Conservation (phyloP, 202 grass and related monocot genomes). For the Eragrostis tef region DNA sequence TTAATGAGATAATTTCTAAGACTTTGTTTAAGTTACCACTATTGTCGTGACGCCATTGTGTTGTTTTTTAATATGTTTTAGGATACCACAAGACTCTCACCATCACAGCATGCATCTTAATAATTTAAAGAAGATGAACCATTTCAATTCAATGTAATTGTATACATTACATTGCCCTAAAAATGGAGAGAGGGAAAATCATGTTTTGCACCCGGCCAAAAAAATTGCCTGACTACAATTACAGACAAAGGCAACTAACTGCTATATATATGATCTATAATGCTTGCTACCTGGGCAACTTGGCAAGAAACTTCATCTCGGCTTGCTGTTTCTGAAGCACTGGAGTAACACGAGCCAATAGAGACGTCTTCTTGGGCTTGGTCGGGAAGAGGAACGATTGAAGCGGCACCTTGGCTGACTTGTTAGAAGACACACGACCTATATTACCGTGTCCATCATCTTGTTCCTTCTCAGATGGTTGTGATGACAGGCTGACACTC, state of each 20-base stretch:
- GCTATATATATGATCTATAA: background rate
- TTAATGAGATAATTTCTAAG: too few relatives aligned
- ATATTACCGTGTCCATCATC: background rate
- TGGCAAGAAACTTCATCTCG: conserved; percentile 59
- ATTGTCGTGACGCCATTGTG: too few relatives aligned
- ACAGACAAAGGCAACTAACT: background rate
- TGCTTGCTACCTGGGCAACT: conserved; percentile 50
- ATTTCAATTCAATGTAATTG: background rate
- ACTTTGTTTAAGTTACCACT: too few relatives aligned
- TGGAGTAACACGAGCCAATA: conserved; percentile 69
- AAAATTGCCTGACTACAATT: background rate
- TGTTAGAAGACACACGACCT: conserved; percentile 46
- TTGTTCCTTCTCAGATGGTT: background rate
- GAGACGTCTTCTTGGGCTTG: conserved; percentile 74
- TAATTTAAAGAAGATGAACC: background rate
- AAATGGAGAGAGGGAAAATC: background rate
- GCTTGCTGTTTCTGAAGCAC: conserved; percentile 67
- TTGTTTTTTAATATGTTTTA: too few relatives aligned
- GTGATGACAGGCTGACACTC: conserved; percentile 49
- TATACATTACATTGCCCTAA: background rate
- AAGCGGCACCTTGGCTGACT: conserved; percentile 59
- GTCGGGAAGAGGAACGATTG: conserved; percentile 77
- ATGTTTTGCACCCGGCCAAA: background rate
- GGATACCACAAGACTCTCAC: too few relatives aligned
- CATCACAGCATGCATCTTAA: background rate